Base-by-base conservation (phyloP, 768 basidiomycete species). In the Naganishia randhawae region DNA sequence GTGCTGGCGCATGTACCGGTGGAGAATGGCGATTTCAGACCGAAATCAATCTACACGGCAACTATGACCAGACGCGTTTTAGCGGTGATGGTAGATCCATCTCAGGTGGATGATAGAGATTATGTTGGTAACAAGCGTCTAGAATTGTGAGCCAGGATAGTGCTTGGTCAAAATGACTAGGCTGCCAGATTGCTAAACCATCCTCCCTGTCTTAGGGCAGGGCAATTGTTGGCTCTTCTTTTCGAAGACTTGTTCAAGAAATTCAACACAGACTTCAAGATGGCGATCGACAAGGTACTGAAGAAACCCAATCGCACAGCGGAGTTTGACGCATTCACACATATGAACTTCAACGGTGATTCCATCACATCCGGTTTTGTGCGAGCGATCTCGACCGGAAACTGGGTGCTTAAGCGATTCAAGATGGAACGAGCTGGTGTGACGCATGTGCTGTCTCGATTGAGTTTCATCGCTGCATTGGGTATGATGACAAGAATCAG, bases 401-500 rank as follows among this genome's bases (percentile, higher is more conserved):
- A 99, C 77, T 99, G 96, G 96, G 92, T 91, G 11, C 83, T 99
- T 57, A 98, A 97, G 80, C 90, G 96, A 62, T 98, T 99, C 85
- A 95, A 94, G 83, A 98, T 98, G 90, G 95, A 98, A 77, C 87
- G 96, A 37, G 96, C 96, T 0, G 96, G 96, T 35, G 92, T 99
- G 52, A 99, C 96, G 0, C 96, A 99, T 77, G 96, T 99, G 71
- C 86, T 99, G 29, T 92, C 90, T 75, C 88, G 96, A 48, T 82
- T 99, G 61, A 91, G 89, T 76, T 99, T 95, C 84, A 96, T 99
- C 78, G 90, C 92, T 66, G 96, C 96, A 0, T 84, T 99, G 17
- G 96, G 96, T 17, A 99, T 98, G 96, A 99, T 99, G 96, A 99
- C 96, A 10, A 88, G 96, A 27, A 99, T 99, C 72, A 89, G 91